phyloP scores from a whole-genome alignment of 805 yeast species.

The Saturnispora saitoi region DNA sequence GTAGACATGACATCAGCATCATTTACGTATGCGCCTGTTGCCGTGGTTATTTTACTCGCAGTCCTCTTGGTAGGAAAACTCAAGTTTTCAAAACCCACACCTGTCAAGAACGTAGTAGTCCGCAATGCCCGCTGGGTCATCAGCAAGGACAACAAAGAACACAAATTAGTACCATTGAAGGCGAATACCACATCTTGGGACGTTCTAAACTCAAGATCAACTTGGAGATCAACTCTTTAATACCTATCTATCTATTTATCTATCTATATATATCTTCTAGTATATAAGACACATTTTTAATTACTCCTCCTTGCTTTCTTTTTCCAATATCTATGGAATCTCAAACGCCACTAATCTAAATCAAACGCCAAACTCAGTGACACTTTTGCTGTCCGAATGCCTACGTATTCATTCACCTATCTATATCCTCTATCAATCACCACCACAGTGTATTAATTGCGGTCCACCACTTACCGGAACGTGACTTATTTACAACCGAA shows the following conservation, averaged over 20 bases:
- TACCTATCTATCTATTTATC: not conserved
- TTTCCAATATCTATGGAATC: too few relatives aligned
- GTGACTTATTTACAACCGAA: not conserved
- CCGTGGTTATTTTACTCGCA: not conserved
- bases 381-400: too few relatives aligned
- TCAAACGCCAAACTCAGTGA: too few relatives aligned
- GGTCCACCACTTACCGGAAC: conserved; percentile 1
- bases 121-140: conserved; percentile 5
- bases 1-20: not conserved
- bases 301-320: too few relatives aligned
- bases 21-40: not conserved
- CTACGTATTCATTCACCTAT: not conserved
- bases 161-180: not conserved
- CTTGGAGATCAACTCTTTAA: not conserved
- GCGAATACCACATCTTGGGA: not conserved
- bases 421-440: not conserved
- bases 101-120: not conserved
- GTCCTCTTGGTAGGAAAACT: not conserved
- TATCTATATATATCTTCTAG: not conserved
- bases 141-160: not conserved
- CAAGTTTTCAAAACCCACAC: not conserved
- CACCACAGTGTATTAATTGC: not conserved
- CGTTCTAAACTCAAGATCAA: not conserved
- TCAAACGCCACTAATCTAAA: too few relatives aligned
- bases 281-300: not conserved